phyloP scores from a whole-genome alignment of 2,329 filamentous ascomycete species.

The Hirsutella rhossiliensis region DNA sequence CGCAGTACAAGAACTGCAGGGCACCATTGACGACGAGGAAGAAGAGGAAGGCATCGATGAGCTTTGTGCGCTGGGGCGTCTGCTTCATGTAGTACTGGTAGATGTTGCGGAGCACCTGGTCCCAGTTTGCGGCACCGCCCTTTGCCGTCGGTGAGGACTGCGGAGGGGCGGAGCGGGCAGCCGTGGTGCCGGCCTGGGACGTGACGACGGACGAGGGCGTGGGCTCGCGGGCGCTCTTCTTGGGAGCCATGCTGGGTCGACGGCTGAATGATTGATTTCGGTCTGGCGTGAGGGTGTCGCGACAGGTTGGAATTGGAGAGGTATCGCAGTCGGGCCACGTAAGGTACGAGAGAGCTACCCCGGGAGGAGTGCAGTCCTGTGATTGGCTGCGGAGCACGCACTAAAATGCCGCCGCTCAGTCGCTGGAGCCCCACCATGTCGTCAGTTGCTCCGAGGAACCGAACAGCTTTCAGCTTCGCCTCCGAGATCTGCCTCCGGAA shows the following conservation, averaged over 20 bases:
- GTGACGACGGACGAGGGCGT: constrained; percentile 20
- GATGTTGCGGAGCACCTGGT: constrained; percentile 56
- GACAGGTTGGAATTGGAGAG: not conserved
- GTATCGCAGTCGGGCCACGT: not conserved
- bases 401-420: not conserved
- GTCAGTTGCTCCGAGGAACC: constrained; percentile 7
- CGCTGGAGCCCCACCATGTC: constrained; percentile 1
- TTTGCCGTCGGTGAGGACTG: constrained; percentile 8
- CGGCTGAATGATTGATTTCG: not conserved
- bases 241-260: constrained; percentile 35
- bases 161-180: constrained; percentile 14
- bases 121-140: constrained; percentile 24
- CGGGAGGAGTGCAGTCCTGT: constrained; percentile 4
- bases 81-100: constrained; percentile 66
- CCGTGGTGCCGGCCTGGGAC: constrained; percentile 16
- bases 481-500: no score
- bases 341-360: not conserved
- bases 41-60: constrained; percentile 81
- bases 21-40: constrained; percentile 78
- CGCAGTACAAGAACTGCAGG: constrained; percentile 89
- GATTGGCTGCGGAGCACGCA: constrained; percentile 16
- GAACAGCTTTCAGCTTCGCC: not conserved
- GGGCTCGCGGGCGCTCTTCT: constrained; percentile 27
- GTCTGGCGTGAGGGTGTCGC: not conserved
- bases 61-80: constrained; percentile 83